Conservation (phyloP, 768 basidiomycete species). For the Amanita rubescens region DNA sequence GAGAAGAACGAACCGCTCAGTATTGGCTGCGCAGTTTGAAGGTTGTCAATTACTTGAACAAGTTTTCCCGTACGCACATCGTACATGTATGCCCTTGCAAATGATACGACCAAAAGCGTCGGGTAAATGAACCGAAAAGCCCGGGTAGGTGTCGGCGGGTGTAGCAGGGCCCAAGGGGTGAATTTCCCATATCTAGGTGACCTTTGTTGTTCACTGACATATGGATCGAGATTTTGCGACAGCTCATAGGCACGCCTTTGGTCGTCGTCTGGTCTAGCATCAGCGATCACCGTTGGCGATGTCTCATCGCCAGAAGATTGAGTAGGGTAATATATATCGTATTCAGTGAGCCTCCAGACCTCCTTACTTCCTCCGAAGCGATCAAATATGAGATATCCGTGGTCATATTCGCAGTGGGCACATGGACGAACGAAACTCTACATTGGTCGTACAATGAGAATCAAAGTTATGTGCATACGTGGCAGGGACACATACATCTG, state of each 20-base stretch:
- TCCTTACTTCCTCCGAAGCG: conserved; percentile 51
- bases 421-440: conserved; percentile 44
- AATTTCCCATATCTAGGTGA: conserved; percentile 38
- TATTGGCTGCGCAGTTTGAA: conserved; percentile 18
- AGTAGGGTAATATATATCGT: conserved; percentile 11
- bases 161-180: conserved; percentile 52
- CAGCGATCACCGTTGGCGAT: conserved; percentile 2
- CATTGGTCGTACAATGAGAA: background rate
- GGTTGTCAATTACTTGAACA: conserved; percentile 39
- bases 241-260: conserved; percentile 10
- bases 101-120: conserved; percentile 44
- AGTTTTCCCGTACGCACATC: conserved; percentile 47
- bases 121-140: conserved; percentile 70
- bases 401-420: conserved; percentile 69
- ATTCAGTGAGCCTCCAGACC: conserved; percentile 54
- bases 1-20: background rate
- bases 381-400: conserved; percentile 69
- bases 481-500: conserved; percentile 32
- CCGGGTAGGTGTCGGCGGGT: conserved; percentile 32
- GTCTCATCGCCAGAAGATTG: background rate
- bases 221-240: background rate
- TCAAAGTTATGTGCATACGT: background rate
- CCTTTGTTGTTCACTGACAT: background rate
- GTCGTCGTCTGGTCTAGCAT: background rate
- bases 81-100: conserved; percentile 47